phyloP scores from a whole-genome alignment of 2,329 filamentous ascomycete species.

The Coniochaeta sp. region DNA sequence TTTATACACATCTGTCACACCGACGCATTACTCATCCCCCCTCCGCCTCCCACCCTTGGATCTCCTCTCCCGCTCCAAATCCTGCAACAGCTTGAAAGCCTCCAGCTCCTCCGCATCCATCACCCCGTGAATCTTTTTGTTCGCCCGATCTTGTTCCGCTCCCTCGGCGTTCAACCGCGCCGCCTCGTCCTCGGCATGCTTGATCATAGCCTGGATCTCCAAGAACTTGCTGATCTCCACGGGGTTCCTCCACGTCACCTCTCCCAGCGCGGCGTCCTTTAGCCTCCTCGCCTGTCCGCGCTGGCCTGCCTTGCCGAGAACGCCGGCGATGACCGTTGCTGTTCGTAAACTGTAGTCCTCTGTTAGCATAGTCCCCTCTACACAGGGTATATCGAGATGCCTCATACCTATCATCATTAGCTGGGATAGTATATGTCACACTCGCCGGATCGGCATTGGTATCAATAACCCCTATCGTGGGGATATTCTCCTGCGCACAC shows the following conservation, averaged over 20 bases:
- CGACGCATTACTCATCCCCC: neutral
- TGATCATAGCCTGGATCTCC: constrained; percentile 16
- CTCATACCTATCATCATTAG: constrained; percentile 94
- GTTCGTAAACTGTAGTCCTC: constrained; percentile 63
- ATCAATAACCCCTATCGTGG: constrained; percentile 91
- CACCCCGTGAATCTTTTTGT: neutral
- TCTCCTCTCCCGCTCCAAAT: constrained; percentile 1
- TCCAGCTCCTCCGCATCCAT: neutral
- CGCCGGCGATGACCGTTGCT: constrained; percentile 73
- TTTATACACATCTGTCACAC: neutral
- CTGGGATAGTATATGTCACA: constrained; percentile 94
- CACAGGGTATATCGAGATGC: no score
- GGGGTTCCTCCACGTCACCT: constrained; percentile 54
- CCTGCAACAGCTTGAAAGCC: neutral
- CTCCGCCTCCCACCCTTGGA: neutral
- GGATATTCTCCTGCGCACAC: constrained; percentile 80
- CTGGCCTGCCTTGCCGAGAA: constrained; percentile 78
- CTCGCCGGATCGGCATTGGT: constrained; percentile 87
- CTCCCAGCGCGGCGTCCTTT: constrained; percentile 52
- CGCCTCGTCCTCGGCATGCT: neutral
- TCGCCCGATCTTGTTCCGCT: neutral
- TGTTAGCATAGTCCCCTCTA: neutral
- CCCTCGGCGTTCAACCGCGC: neutral
- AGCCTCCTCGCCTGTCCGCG: constrained; percentile 64
- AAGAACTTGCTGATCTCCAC: constrained; percentile 31